Base-by-base conservation (phyloP, 1,284 basidiomycete species). In the Psilocybe mexicana region DNA sequence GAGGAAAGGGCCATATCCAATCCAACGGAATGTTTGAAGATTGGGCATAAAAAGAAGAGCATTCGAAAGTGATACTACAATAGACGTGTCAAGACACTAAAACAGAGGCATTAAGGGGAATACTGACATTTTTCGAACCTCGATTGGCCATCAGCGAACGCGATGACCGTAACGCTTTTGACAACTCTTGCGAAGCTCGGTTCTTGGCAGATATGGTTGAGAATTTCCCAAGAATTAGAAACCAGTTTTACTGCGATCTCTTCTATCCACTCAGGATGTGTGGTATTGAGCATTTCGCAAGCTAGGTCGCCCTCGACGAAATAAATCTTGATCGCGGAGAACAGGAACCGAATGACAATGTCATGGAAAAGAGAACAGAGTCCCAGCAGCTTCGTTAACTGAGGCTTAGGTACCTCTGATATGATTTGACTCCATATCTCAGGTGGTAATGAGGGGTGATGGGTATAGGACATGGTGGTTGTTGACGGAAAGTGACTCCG, bases 11-110 rank as follows among this genome's bases (percentile, higher is more conserved):
- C 66, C 56, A 45, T 59, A 63, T 3, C 74, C 75, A 56, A 73
- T 71, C 70, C 70, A 77, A 43, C 72, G 70, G 55, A 77, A 73
- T 2, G 68, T 69, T 24, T 62, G 70, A 7, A 77, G 65, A 59
- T 71, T 68, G 14, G 69, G 66, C 23, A 73, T 54, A 18, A 67
- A 59, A 11, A 40, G 46, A 4, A 76, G 60, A 24, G 72, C 69
- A 53, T 73, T 70, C 25, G 66, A 66, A 50, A 76, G 56, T 42
- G 66, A 65, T 52, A 75, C 74, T 75, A 54, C 53, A 7, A 54
- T 23, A 44, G 24, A 30, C 33, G 50, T 12, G 48, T 33, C 25
- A 36, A n/a, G 40, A 45, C 38, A 43, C 47, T 1, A 7, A 23
- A 26, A 6, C 43, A 6, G n/a, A 50, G 45, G 57, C 33, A 46